Evolutionary conservation across 2,329 filamentous ascomycete genomes (phyloP).

Genomic region (Penicillium griseofulvum): DNA sequence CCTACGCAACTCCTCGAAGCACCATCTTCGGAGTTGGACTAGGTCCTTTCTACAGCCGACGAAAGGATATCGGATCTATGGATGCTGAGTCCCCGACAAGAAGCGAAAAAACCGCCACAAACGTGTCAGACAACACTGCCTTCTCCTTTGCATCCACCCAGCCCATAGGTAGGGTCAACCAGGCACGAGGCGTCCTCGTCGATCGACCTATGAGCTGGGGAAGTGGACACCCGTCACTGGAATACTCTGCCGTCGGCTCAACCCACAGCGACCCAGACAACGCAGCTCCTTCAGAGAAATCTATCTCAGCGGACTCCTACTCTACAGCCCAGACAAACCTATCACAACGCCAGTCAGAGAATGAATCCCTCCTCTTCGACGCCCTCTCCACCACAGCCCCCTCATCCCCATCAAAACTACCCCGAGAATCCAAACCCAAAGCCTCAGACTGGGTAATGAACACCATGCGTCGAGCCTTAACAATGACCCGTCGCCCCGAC

Average conservation of each 20-base stretch:
- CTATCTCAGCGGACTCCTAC: conserved; percentile 51
- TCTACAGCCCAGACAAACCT: conserved; percentile 52
- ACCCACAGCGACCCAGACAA: conserved; percentile 25
- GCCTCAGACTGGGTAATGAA: conserved; percentile 69
- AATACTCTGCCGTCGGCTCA: conserved; percentile 23
- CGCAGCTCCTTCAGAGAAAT: conserved; percentile 33
- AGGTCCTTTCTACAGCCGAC: conserved; percentile 23
- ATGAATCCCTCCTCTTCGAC: conserved; percentile 52
- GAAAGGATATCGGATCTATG: conserved; percentile 16
- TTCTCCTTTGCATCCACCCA: conserved; percentile 42
- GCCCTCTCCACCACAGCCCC: conserved; percentile 25
- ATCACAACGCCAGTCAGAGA: conserved; percentile 51
- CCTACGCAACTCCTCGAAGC: conserved; percentile 27
- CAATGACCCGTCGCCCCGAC: conserved; percentile 37
- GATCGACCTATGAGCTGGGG: conserved; percentile 23
- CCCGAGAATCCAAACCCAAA: conserved; percentile 41
- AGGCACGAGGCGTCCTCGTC: conserved; percentile 19
- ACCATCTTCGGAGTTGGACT: conserved; percentile 25
- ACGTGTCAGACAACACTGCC: conserved; percentile 53
- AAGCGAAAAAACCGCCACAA: conserved; percentile 56
- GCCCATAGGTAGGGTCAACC: conserved; percentile 17
- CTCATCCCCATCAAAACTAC: conserved; percentile 27
- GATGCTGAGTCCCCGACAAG: conserved; percentile 47
- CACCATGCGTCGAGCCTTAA: conserved; percentile 64
- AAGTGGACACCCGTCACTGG: conserved; percentile 26